A percentile compares a stretch with the other conserved stretches of the same genome.
Evolutionary conservation across 352 stramenopile species (phyloP).

Genomic region (Peronospora destructor): DNA sequence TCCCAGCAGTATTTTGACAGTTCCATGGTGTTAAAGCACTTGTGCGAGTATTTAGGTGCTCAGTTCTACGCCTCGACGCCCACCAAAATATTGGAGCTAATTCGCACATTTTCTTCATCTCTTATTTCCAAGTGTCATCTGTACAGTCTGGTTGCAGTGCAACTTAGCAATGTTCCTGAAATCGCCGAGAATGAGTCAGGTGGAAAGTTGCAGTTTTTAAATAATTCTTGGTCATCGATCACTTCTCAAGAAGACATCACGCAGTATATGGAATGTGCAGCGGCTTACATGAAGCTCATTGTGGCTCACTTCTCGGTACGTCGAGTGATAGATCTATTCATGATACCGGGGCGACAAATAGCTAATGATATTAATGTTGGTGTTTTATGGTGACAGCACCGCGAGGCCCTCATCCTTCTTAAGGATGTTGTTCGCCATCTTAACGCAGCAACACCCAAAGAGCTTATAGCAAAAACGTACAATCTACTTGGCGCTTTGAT

Average conservation of each 20-base stretch:
- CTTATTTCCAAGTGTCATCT: conserved; percentile 59
- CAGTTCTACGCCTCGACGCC: conserved; percentile 53
- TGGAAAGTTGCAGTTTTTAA: conserved; percentile 73
- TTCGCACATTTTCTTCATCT: conserved; percentile 48
- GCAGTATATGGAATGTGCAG: conserved; percentile 77
- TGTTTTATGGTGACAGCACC: conserved; percentile 30
- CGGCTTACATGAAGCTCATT: conserved; percentile 81
- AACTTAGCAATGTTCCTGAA: conserved; percentile 39
- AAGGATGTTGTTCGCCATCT: conserved; percentile 82
- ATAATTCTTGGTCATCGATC: conserved; percentile 80
- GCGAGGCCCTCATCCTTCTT: conserved; percentile 78
- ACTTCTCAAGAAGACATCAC: conserved; percentile 61
- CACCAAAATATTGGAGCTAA: conserved; percentile 57
- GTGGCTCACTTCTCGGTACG: conserved; percentile 73
- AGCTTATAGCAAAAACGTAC: conserved; percentile 58
- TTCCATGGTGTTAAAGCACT: conserved; percentile 86
- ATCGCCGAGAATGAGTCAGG: conserved; percentile 30
- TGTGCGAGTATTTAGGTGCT: conserved; percentile 69
- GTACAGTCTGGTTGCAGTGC: conserved; percentile 60
- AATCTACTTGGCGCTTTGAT: conserved; percentile 66
- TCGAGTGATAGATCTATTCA: not conserved
- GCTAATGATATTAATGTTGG: conserved; percentile 3
- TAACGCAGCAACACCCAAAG: conserved; percentile 47
- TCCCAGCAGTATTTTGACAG: conserved; percentile 80
- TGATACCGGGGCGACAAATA: not conserved